Evolutionary conservation across 345 rosid genomes (phyloP).

Genomic region (Barbarea vulgaris): DNA sequence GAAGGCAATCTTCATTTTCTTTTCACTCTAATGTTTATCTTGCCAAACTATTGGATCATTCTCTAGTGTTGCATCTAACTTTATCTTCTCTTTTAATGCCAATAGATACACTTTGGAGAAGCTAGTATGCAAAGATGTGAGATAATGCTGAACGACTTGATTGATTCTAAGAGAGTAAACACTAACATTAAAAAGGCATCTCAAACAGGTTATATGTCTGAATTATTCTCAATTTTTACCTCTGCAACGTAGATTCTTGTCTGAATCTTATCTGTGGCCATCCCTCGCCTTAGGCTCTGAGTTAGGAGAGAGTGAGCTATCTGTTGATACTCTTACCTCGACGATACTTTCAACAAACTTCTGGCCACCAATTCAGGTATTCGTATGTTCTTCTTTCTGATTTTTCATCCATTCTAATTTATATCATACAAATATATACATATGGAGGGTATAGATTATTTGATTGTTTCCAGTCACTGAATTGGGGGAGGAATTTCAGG

Average conservation of each 20-base stretch:
- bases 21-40: slow-evolving; percentile 9
- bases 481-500: slow-evolving; percentile 53
- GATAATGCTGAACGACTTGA: slow-evolving; percentile 96
- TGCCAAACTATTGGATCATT: not conserved
- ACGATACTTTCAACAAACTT: slow-evolving; percentile 90
- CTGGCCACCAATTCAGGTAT: slow-evolving; percentile 98
- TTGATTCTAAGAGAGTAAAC: slow-evolving; percentile 94
- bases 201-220: slow-evolving; percentile 50
- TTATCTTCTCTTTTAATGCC: slow-evolving; percentile 7
- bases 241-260: slow-evolving; percentile 6
- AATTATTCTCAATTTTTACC: slow-evolving; percentile 13
- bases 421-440: not conserved
- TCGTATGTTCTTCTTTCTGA: not conserved
- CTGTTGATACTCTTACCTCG: slow-evolving; percentile 69
- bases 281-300: slow-evolving; percentile 46
- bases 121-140: slow-evolving; percentile 96
- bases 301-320: slow-evolving; percentile 48
- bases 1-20: slow-evolving; percentile 54
- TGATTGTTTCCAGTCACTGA: not conserved
- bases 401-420: not conserved
- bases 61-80: slow-evolving; percentile 15
- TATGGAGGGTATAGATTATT: not conserved
- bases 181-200: slow-evolving; percentile 73
- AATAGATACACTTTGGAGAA: slow-evolving; percentile 96
- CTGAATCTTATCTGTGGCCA: slow-evolving; percentile 21